Evolutionary conservation across 805 yeast species (phyloP).

Genomic region (Yarrowia hollandica): DNA sequence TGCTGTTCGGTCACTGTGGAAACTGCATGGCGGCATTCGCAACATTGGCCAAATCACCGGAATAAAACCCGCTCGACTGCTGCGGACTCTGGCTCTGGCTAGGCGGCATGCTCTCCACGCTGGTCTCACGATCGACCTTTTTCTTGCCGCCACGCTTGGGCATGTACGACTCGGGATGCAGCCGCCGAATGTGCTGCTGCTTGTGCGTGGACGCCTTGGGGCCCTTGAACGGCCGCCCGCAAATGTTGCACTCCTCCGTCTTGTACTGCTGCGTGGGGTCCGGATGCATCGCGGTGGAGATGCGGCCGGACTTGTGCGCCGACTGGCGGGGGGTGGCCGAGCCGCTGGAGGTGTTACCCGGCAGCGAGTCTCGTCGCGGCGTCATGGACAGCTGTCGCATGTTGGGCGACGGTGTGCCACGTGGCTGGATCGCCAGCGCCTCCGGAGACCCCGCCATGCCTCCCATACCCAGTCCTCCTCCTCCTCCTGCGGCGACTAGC

Average conservation of each 20-base stretch:
- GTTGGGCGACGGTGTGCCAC: conserved; percentile 18
- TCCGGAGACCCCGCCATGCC: background rate
- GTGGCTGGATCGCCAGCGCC: background rate
- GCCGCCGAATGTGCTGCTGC: conserved; percentile 51
- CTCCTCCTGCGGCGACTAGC: conserved; percentile 15
- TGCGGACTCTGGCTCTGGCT: conserved; percentile 27
- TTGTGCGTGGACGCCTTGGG: conserved; percentile 51
- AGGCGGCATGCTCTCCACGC: conserved; percentile 18
- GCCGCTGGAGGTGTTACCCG: conserved; percentile 2
- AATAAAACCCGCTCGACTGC: conserved; percentile 18
- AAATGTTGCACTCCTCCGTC: conserved; percentile 46
- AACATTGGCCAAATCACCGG: conserved; percentile 4
- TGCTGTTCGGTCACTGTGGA: background rate
- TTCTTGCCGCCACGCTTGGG: conserved; percentile 51
- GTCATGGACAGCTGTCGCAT: conserved; percentile 21
- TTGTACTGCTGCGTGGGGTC: conserved; percentile 32
- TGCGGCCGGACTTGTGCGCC: conserved; percentile 4
- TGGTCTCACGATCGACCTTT: conserved; percentile 33
- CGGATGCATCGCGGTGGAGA: conserved; percentile 18
- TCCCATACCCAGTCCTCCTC: too few species aligned
- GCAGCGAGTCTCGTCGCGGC: conserved; percentile 21
- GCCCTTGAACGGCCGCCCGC: conserved; percentile 49
- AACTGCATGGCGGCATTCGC: conserved; percentile 16
- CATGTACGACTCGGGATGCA: conserved; percentile 49
- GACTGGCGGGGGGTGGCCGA: conserved; percentile 1